phyloP scores from a whole-genome alignment of 1,284 basidiomycete genomes.

The Mycena citricolor region DNA sequence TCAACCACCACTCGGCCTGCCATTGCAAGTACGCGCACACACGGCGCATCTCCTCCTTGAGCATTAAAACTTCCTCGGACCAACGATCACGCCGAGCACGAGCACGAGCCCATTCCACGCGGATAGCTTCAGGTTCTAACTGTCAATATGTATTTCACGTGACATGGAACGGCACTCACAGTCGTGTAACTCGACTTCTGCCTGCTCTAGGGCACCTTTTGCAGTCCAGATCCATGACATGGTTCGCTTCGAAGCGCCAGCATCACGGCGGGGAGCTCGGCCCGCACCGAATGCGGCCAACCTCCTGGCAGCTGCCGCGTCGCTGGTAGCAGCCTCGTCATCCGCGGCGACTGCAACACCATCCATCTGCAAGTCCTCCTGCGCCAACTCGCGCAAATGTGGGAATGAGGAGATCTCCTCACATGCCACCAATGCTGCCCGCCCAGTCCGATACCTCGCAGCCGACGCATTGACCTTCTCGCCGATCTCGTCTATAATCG shows the following conservation, averaged over 20 bases:
- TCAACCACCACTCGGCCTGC: not conserved
- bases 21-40: slow-evolving; percentile 1
- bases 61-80: slow-evolving; percentile 7
- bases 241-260: not conserved
- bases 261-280: no score
- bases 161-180: not conserved
- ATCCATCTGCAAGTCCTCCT: not conserved
- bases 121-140: not conserved
- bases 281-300: not conserved
- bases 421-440: slow-evolving; percentile 3
- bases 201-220: no score
- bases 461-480: slow-evolving; percentile 4
- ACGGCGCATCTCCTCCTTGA: slow-evolving; percentile 11
- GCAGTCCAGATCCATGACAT: slow-evolving; percentile 6
- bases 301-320: slow-evolving; percentile 1
- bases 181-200: no score
- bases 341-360: no score
- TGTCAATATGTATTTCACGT: not conserved
- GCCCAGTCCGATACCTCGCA: slow-evolving; percentile 9
- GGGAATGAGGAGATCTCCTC: not conserved
- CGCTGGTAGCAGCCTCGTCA: not conserved
- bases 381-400: not conserved
- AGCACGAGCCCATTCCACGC: slow-evolving; percentile 10
- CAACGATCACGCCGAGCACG: slow-evolving; percentile 2
- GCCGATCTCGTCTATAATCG: slow-evolving; percentile 10